Conservation (phyloP, 192 early-diverging fungal genomes). For the Coemansia javaensis region DNA sequence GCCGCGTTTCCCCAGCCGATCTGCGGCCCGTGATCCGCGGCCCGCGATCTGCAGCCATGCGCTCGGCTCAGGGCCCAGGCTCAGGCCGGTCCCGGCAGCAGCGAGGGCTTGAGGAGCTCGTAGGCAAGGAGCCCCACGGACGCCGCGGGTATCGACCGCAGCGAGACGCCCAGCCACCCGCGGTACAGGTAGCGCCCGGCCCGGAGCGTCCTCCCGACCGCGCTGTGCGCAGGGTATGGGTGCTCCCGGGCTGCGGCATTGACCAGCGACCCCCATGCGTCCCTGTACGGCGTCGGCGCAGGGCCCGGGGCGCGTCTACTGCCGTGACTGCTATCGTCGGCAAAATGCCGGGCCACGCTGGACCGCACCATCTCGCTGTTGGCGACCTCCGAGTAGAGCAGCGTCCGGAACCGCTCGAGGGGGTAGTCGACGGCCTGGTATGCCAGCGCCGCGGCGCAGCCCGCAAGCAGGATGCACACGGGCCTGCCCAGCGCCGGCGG, state of each 20-base stretch:
- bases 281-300: constrained; percentile 31
- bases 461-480: constrained; percentile 55
- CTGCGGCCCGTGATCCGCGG: too few relatives aligned
- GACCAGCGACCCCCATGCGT: constrained; percentile 34
- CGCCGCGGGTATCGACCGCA: constrained; percentile 45
- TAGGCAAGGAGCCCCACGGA: constrained; percentile 34
- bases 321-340: not conserved
- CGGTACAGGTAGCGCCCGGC: constrained; percentile 36
- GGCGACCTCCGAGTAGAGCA: constrained; percentile 63
- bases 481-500: constrained; percentile 51
- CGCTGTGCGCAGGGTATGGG: constrained; percentile 21
- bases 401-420: constrained; percentile 59
- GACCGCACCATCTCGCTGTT: constrained; percentile 32
- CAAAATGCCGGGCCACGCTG: constrained; percentile 27
- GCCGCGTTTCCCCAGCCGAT: too few relatives aligned
- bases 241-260: constrained; percentile 27
- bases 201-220: not conserved
- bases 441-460: constrained; percentile 57
- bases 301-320: too few relatives aligned
- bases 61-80: too few relatives aligned
- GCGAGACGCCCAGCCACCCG: constrained; percentile 43
- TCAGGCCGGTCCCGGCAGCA: too few relatives aligned
- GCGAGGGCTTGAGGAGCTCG: constrained; percentile 32
- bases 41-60: too few relatives aligned
- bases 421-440: constrained; percentile 74